Base-by-base conservation (phyloP, 768 basidiomycete genomes). In the Daedalea quercina region DNA sequence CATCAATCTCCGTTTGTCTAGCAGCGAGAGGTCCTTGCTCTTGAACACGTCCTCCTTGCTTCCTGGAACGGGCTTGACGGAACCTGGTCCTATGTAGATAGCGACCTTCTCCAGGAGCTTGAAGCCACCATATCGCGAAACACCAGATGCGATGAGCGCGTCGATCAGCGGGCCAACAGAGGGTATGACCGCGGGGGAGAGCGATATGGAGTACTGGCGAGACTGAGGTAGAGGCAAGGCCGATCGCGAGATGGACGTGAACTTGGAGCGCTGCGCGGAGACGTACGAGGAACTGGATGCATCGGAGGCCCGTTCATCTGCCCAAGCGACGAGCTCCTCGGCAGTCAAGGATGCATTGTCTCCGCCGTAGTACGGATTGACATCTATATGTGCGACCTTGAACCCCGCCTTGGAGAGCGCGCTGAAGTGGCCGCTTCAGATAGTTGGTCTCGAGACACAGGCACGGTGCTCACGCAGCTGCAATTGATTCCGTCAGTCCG, bases 31-130 rank as follows among this genome's bases (percentile, higher is more conserved):
- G 9, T 75, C 76, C 62, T 82, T 83, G 69, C 81, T 85, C 72
- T 88, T 93, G 78, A 98, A 97, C 2, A 98, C 79, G 54, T 90
- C 88, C 67, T 94, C 94, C 66, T 96, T 97, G 70, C 82, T 90
- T 28, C 85, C 84, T 1, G 95, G 95, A 0, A 97, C 94, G 47
- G 68, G 76, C 60, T 79, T 79, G 20, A 64, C 58, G 49, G 65
- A 65, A 1, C 76, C 70, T 20, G 72, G 69, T 12, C 69, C 54
- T 46, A 80, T 71, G 60, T 82, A 84, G 42, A 91, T 70, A 35
- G 75, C 80, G 17, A 88, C 75, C 22, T 77, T 79, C 55, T 86
- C 90, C 19, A 98, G 72, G 3, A 96, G 75, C 44, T 87, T 83
- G 65, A 94, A 98, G 2, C 84, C 85, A n/a, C 92, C 90, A 63